These are phyloP conservation scores for Mangifera indica DNA, from an alignment of 345 rosid genomes.

Conservation along the genomic window DNA sequence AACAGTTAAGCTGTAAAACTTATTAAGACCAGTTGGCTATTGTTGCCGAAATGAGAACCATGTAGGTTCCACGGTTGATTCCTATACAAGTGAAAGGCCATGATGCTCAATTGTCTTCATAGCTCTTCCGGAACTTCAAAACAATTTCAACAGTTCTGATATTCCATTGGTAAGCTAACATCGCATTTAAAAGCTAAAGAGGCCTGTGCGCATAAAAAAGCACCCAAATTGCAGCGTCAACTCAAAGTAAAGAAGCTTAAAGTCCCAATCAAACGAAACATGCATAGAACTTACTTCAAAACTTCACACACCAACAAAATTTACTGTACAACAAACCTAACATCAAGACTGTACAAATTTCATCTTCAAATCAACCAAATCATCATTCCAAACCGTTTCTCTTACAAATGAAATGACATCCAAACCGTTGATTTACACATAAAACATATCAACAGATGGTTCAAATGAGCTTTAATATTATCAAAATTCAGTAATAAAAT, in stretches of 20 bases:
- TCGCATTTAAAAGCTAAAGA: neutral
- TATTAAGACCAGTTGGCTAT: no score
- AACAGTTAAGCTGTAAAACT: no score
- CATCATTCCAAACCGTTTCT: neutral
- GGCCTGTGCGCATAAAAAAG: no score
- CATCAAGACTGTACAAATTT: neutral
- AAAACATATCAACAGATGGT: no score
- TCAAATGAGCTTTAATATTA: no score
- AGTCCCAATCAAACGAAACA: neutral
- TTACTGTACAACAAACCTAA: neutral
- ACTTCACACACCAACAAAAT: no score
- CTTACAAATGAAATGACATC: neutral
- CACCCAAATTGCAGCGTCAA: no score
- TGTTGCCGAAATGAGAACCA: neutral
- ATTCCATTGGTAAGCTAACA: neutral
- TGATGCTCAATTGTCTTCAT: neutral
- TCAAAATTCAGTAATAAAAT: no score
- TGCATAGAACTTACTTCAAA: no score
- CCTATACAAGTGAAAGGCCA: neutral
- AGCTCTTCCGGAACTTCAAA: neutral
- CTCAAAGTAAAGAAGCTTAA: neutral
- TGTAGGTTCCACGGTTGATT: neutral
- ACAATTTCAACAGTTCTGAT: neutral
- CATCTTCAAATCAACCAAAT: neutral
- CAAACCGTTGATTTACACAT: no score